Percentiles rank a stretch among this genome's conserved stretches.
These are phyloP conservation scores for Colletotrichum musae DNA, from an alignment of 2,329 filamentous ascomycete genomes.

Conservation along the genomic window DNA sequence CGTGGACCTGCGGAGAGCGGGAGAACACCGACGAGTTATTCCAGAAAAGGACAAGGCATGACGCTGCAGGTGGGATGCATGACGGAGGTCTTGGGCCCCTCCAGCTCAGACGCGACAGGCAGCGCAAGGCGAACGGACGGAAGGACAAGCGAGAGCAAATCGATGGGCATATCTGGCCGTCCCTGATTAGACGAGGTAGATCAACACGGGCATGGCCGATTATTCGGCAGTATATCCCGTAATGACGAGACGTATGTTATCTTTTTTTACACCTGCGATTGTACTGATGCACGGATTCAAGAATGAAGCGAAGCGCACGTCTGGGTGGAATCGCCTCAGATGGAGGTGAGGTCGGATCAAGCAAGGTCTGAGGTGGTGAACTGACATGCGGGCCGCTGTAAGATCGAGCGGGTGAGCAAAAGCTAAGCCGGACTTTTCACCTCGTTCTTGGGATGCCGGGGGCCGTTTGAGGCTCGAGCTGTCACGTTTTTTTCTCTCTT, in stretches of 20 bases:
- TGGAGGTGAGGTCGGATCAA: not conserved
- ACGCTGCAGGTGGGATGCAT: conserved; percentile 29
- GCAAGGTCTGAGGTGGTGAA: conserved; percentile 13
- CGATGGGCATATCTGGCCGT: conserved; percentile 7
- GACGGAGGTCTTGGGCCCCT: conserved; percentile 35
- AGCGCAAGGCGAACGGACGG: conserved; percentile 31
- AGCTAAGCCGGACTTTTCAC: conserved; percentile 5
- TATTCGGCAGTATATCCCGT: conserved; percentile 3
- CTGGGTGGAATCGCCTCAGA: not conserved
- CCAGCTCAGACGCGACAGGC: conserved; percentile 34
- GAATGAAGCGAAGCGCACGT: not conserved
- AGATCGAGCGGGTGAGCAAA: conserved; percentile 1
- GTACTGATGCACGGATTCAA: conserved; percentile 1
- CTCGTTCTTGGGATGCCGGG: not conserved
- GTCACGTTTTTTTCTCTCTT: not conserved
- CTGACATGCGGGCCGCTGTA: conserved; percentile 30
- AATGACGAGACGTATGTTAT: conserved; percentile 23
- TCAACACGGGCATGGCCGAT: conserved; percentile 2
- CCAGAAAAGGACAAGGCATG: conserved; percentile 33
- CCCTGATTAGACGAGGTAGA: conserved; percentile 27
- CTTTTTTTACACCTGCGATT: conserved; percentile 4
- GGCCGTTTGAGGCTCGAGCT: conserved; percentile 6
- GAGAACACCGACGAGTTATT: conserved; percentile 28
- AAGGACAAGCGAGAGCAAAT: conserved; percentile 20
- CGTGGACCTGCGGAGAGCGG: conserved; percentile 19